A percentile compares a stretch with the other conserved stretches of the same genome.
These are phyloP conservation scores for Prunus yedoensis DNA, from an alignment of 331 rosid species.

Conservation along the genomic window DNA sequence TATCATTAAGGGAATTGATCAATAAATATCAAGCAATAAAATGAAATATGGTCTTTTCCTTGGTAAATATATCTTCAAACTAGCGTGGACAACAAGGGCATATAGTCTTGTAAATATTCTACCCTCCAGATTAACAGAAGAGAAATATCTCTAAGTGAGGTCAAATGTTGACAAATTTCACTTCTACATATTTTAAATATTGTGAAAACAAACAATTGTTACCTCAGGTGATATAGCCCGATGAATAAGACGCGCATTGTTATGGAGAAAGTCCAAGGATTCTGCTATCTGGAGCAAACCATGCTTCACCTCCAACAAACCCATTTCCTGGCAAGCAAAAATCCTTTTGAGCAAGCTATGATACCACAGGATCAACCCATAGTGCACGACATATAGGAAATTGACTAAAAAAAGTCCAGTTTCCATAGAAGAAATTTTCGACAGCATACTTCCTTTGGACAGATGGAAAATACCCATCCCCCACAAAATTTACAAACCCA, in stretches of 20 bases:
- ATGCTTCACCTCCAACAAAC: constrained; percentile 93
- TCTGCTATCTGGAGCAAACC: constrained; percentile 96
- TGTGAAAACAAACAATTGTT: not conserved
- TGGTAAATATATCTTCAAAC: not conserved
- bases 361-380: not conserved
- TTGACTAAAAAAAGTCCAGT: not conserved
- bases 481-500: not conserved
- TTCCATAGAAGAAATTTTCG: not conserved
- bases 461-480: not conserved
- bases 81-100: not conserved
- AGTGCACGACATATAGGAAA: not conserved
- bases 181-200: not conserved
- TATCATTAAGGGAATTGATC: not conserved
- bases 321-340: constrained; percentile 68
- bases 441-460: not conserved
- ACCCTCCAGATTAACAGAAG: not conserved
- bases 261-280: constrained; percentile 89
- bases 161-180: not conserved
- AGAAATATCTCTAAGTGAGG: not conserved
- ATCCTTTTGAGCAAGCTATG: not conserved
- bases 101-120: not conserved
- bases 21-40: not conserved
- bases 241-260: constrained; percentile 87
- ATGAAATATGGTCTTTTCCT: not conserved
- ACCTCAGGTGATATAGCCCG: constrained; percentile 96